A percentile compares a stretch with the other conserved stretches of the same genome.
Evolutionary conservation across 2,329 filamentous ascomycete species (phyloP).

Genomic region (Rutstroemia sp.): DNA sequence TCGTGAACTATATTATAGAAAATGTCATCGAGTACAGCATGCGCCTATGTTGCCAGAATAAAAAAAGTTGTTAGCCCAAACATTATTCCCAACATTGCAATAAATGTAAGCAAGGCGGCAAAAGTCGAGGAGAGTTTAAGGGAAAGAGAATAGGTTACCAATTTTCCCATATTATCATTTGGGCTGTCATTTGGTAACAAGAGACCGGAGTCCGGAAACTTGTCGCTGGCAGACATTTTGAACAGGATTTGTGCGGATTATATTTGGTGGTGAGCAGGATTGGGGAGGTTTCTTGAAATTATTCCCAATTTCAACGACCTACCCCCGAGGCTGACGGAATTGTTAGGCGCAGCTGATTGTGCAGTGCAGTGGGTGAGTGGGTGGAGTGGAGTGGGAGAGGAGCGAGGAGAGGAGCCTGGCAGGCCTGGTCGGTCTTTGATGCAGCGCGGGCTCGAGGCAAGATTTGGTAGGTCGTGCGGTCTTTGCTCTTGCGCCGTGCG

Average conservation of each 20-base stretch:
- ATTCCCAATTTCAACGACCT: neutral
- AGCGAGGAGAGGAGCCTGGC: too few species aligned
- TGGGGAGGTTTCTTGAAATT: neutral
- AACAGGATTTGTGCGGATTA: neutral
- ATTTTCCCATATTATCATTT: constrained; percentile 44
- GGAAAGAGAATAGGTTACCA: constrained; percentile 40
- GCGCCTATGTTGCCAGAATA: constrained; percentile 37
- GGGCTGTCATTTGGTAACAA: constrained; percentile 35
- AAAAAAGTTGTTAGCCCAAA: constrained; percentile 14
- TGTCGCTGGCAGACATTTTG: constrained; percentile 25
- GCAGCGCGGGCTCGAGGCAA: neutral
- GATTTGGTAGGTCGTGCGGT: neutral
- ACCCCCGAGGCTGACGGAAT: neutral
- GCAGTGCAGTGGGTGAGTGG: neutral
- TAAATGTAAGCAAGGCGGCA: constrained; percentile 9
- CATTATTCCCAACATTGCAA: neutral
- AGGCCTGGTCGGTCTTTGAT: neutral
- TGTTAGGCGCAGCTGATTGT: neutral
- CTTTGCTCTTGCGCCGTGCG: neutral
- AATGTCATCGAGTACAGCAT: constrained; percentile 64
- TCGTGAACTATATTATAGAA: constrained; percentile 73
- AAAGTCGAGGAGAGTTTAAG: constrained; percentile 8
- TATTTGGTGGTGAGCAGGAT: neutral
- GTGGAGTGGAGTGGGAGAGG: too few species aligned
- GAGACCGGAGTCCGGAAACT: constrained; percentile 36